These are phyloP conservation scores for Shiraia bambusicola DNA, from an alignment of 2,329 filamentous ascomycete genomes.

Conservation along the genomic window DNA sequence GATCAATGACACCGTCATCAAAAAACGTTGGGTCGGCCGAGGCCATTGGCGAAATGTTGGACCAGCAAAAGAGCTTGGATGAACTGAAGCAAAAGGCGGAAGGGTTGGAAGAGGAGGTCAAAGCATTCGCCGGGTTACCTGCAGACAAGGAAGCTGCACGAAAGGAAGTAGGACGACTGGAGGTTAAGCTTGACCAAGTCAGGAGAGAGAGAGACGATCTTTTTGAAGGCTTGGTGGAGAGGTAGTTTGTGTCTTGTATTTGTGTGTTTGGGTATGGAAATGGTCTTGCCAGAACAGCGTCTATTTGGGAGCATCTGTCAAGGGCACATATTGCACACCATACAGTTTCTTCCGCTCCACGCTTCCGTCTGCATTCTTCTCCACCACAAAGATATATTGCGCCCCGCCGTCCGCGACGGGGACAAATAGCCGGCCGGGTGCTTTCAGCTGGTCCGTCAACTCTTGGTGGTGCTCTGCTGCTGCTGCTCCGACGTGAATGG, in stretches of 20 bases:
- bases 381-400: conserved; percentile 73
- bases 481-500: conserved; percentile 91
- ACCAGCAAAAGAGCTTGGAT: conserved; percentile 63
- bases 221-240: conserved; percentile 71
- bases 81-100: conserved; percentile 61
- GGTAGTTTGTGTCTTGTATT: conserved; percentile 1
- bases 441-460: conserved; percentile 73
- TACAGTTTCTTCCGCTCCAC: conserved; percentile 60
- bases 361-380: conserved; percentile 67
- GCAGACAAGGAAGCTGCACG: conserved; percentile 69
- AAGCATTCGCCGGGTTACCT: conserved; percentile 70
- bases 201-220: conserved; percentile 67
- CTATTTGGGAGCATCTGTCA: conserved; percentile 65
- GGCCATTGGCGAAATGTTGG: conserved; percentile 60
- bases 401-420: conserved; percentile 61
- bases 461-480: conserved; percentile 71
- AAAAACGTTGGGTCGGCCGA: conserved; percentile 46
- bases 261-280: not conserved
- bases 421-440: conserved; percentile 80
- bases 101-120: conserved; percentile 63
- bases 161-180: conserved; percentile 67
- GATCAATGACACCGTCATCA: conserved; percentile 21
- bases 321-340: conserved; percentile 74
- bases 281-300: not conserved
- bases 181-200: conserved; percentile 63